Evolutionary conservation across 768 basidiomycete species (phyloP), one percentile per base, ranked within the genome.

Genomic region (Podaxis pistillaris): DNA sequence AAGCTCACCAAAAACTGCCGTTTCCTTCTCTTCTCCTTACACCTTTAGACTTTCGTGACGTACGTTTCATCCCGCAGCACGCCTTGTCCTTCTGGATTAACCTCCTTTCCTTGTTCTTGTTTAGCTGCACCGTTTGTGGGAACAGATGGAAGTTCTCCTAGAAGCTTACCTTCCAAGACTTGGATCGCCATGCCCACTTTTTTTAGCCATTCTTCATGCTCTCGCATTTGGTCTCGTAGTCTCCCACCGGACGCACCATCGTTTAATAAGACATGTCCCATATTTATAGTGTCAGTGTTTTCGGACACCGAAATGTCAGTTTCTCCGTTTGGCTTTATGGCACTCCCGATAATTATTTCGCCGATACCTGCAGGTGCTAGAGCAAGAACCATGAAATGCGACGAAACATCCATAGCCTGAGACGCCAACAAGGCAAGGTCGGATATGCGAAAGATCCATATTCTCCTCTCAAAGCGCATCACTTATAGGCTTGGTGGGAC

Each of bases 41-140:
- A 46, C 36, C 37, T 71, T 24, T 61, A 92, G 89, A 96, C 94
- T 19, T 96, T 95, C 72, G 93, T 95, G 67, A 94, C 92, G 86
- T 93, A 75, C 65, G 78, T 71, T n/a, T 58, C 28, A 46, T 56
- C 57, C 63, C 30, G 56, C 22, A 30, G 9, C 28, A 30, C 41
- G 17, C 11, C 13, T 44, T 30, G 52, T 6, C 40, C 52, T 6
- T 15, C n/a, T 22, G 50, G 30, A 44, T 57, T 63, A 9, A 60
- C 33, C 38, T 47, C 50, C 65, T 22, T 13, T 56, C 47, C 38
- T 28, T 13, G 4, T 54, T 7, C 41, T 57, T 37, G 19, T 54
- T 51, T 65, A 86, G 86, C 58, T 91, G 90, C 74, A 82, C 84
- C 58, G 84, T 84, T 66, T 91, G 89, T 58, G 70, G 70, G 49